Evolutionary conservation across 2,329 filamentous ascomycete species (phyloP), one percentile per base, ranked within the genome.

Genomic region (Diaporthe longicolla): DNA sequence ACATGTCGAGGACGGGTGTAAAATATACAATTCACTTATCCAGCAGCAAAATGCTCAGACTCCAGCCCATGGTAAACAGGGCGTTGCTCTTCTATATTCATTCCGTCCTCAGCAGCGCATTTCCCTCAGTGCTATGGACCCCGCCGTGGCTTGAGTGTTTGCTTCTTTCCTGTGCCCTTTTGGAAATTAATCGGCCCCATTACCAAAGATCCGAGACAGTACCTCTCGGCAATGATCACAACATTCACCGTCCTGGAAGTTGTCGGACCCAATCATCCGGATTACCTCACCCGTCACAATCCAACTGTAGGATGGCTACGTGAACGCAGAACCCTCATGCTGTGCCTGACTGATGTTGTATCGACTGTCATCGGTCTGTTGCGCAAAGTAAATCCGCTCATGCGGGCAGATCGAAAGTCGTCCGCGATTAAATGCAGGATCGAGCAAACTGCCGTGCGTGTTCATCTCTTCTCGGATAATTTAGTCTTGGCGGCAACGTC

Each of bases 11-110:
- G 2, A 37, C 17, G 29, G 7, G 21, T 5, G 2, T n/a, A 2
- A 2, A 1, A 8, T 24, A 3, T 1, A 13, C 4, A 24, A 1
- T 6, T 45, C 13, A 8, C 8, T 10, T 19, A 1, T 1, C 1
- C 17, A 8, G 0, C 40, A 3, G 15, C 15, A 3, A 43, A 7
- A 19, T 19, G 40, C 15, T 43, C 15, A 19, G 11, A 4, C 19
- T 19, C 40, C 1, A 7, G 40, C 15, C 4, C 4, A 4, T 0
- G 5, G 1, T 1, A 26, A 6, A 52, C 21, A 21, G n/a, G 45
- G 7, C 0, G 7, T 19, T 13, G 24, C 19, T 40, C 29, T 50
- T 66, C 48, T 66, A 66, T 66, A 52, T 6, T 24, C 21, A 21
- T 1, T 8, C 21, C 13, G 6, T 37, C 8, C 3, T 6, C 7